Base-by-base conservation (phyloP, 441 rosid species). In the Pelargonium cotyledonis region DNA sequence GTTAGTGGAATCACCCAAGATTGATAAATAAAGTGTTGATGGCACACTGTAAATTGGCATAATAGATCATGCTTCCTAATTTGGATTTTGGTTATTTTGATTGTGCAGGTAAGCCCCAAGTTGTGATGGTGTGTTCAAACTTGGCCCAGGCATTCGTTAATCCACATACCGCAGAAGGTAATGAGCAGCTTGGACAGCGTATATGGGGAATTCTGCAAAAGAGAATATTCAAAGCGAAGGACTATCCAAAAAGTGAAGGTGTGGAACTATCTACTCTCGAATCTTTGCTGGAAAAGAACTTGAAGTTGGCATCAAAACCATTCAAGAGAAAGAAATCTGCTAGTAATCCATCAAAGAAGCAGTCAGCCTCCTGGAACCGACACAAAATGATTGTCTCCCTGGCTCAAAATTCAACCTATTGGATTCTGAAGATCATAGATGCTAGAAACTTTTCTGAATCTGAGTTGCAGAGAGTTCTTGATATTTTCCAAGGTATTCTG, bases 191-290 rank as follows among this genome's bases (percentile, higher is more conserved):
- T 63, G 88, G 85, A 68, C 96, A 95, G 77, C 87, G 96, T 16
- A 82, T 95, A 68, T 90, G 97, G 97, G 91, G 94, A 74, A 89
- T 90, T 78, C 73, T 95, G 60, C 96, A 88, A 73, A 91, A 88
- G 88, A 91, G 88, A 73, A 79, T 91, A 75, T 89, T 95, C 67
- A 95, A 85, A 80, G 92, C 88, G 1, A 95, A 85, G 81, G 90
- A 89, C 44, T 78, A 82, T 44, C 96, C 96, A 0, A 86, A 80
- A 73, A 83, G 79, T 75, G 96, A 86, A 68, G 67, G 81, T 8
- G 67, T 84, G 53, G 81, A 83, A 65, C 73, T 84, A 11, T 67
- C 90, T 19, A 72, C 73, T 11, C 92, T 95, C 18, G 85, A 79
- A 72, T 71, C 94, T 41, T 77, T 91, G 69, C 69, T 95, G 81